Conservation (phyloP, 2,329 filamentous ascomycete genomes). For the Nothomitra cinnamomea region DNA sequence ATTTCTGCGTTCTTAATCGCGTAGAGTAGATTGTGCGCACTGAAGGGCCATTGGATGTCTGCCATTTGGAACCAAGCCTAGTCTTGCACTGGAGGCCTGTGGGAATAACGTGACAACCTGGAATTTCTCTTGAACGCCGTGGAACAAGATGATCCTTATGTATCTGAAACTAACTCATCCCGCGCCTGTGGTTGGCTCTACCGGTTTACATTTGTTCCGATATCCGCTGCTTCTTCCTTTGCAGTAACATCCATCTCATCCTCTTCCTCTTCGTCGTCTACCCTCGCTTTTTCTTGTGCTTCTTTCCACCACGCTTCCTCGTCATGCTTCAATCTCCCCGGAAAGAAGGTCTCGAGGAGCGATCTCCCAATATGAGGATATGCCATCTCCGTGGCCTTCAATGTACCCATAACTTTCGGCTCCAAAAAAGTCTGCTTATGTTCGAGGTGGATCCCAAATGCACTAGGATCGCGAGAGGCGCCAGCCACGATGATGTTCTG, state of each 20-base stretch:
- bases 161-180: no score
- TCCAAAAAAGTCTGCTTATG: background rate
- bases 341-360: constrained; percentile 6
- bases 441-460: background rate
- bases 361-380: background rate
- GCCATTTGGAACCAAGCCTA: no score
- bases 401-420: constrained; percentile 1
- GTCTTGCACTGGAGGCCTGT: no score
- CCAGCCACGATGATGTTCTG: constrained; percentile 14
- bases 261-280: background rate
- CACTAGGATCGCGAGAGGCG: background rate
- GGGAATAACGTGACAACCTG: no score
- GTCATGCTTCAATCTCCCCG: background rate
- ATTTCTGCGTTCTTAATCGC: no score
- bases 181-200: no score
- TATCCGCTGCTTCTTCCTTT: background rate
- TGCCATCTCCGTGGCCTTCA: constrained; percentile 2
- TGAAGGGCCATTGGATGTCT: no score
- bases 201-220: background rate
- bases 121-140: no score
- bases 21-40: no score
- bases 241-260: background rate
- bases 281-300: background rate
- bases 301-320: constrained; percentile 2
- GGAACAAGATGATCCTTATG: no score